Percentiles rank a stretch among this genome's conserved stretches.
phyloP scores from a whole-genome alignment of 768 basidiomycete species.

The Tylopilus felleus region DNA sequence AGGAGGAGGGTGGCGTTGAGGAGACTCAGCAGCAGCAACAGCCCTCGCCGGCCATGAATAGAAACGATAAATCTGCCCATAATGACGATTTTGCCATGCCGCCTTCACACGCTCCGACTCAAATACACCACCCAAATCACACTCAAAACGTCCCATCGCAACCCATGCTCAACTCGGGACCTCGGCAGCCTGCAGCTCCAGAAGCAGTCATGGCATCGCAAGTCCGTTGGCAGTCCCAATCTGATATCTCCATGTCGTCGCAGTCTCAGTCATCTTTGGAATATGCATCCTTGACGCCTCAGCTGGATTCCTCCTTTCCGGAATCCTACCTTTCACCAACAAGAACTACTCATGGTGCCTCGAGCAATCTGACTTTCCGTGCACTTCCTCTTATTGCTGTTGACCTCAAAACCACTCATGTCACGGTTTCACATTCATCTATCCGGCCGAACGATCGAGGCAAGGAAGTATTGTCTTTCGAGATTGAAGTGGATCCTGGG shows the following conservation, averaged over 20 bases:
- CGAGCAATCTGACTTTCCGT: conserved; percentile 51
- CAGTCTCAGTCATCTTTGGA: conserved; percentile 26
- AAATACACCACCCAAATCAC: conserved; percentile 4
- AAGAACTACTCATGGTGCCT: conserved; percentile 16
- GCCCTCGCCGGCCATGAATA: conserved; percentile 5
- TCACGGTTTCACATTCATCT: conserved; percentile 74
- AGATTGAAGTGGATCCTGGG: conserved; percentile 71
- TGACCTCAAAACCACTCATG: conserved; percentile 71
- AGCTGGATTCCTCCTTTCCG: conserved; percentile 29
- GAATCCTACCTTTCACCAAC: conserved; percentile 31
- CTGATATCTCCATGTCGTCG: conserved; percentile 19
- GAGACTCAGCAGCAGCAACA: conserved; percentile 13
- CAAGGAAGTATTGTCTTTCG: conserved; percentile 89
- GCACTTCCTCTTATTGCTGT: conserved; percentile 65
- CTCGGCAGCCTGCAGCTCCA: conserved; percentile 16
- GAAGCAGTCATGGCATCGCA: conserved; percentile 20
- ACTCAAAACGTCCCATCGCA: conserved; percentile 11
- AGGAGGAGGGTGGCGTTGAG: conserved; percentile 31
- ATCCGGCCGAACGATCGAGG: conserved; percentile 88
- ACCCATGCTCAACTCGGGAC: conserved; percentile 8
- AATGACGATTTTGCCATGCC: conserved; percentile 55
- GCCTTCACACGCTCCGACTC: conserved; percentile 29
- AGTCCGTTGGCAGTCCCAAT: conserved; percentile 23
- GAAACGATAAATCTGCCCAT: conserved; percentile 35
- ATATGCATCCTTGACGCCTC: conserved; percentile 11